These are phyloP conservation scores for Candolleomyces aberdarensis DNA, from an alignment of 768 basidiomycete genomes.

Conservation along the genomic window DNA sequence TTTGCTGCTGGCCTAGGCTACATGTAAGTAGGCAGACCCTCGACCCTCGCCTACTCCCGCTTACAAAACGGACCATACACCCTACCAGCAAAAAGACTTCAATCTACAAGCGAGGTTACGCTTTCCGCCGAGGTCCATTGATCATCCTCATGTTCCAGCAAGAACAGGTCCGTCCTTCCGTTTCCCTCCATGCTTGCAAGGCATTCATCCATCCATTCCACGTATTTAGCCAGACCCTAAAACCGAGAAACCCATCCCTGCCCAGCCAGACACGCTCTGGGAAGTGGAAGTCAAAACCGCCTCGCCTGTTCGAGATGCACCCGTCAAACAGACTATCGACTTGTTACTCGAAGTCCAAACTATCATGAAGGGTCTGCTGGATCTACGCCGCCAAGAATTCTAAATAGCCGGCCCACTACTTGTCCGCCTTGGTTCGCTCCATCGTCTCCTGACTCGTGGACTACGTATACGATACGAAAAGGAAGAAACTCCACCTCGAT, in stretches of 20 bases:
- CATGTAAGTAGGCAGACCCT: slow-evolving; percentile 39
- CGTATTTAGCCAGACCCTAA: slow-evolving; percentile 63
- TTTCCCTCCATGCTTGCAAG: background rate
- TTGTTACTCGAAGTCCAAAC: slow-evolving; percentile 78
- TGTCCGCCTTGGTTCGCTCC: too few species aligned
- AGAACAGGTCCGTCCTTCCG: slow-evolving; percentile 54
- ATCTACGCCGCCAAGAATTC: slow-evolving; percentile 71
- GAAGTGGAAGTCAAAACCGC: slow-evolving; percentile 88
- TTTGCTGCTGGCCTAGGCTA: slow-evolving; percentile 83
- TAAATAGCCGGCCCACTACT: slow-evolving; percentile 21
- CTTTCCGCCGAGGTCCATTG: slow-evolving; percentile 67
- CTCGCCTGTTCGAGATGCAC: slow-evolving; percentile 72
- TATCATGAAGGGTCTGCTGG: slow-evolving; percentile 81
- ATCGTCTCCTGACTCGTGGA: too few species aligned
- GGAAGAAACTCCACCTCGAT: too few species aligned
- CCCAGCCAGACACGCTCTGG: slow-evolving; percentile 81
- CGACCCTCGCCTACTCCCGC: background rate
- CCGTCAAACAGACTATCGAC: slow-evolving; percentile 66
- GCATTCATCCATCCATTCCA: background rate
- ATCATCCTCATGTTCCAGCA: slow-evolving; percentile 84
- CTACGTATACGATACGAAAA: too few species aligned
- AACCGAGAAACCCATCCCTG: slow-evolving; percentile 72
- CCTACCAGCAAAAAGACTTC: slow-evolving; percentile 56
- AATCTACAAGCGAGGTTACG: slow-evolving; percentile 79
- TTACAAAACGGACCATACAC: background rate